These are phyloP conservation scores for Chlorella variabilis DNA, from an alignment of 163 green algal genomes.

Conservation along the genomic window DNA sequence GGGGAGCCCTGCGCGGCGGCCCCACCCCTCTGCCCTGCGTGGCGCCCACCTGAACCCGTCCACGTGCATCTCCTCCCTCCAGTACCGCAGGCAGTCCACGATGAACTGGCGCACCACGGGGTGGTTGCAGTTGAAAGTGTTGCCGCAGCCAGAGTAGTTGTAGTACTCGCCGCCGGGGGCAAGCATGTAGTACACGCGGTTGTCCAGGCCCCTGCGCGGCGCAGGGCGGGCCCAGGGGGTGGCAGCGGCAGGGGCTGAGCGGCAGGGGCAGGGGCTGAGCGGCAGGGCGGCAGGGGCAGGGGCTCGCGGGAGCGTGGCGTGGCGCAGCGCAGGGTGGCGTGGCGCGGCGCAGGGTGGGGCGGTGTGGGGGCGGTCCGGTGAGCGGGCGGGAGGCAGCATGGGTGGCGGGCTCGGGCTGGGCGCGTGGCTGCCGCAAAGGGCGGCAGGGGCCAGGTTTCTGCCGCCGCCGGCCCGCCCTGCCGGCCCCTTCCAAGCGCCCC, in stretches of 20 bases:
- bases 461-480: too few relatives aligned
- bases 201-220: slow-evolving; percentile 82
- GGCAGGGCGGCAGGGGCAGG: too few relatives aligned
- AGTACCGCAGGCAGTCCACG: slow-evolving; percentile 90
- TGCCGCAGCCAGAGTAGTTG: slow-evolving; percentile 97
- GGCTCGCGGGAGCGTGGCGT: too few relatives aligned
- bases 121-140: slow-evolving; percentile 98
- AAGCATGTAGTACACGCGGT: slow-evolving; percentile 96
- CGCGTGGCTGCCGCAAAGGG: too few relatives aligned
- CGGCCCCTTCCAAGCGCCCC: not conserved
- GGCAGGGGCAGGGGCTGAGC: not conserved
- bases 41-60: slow-evolving; percentile 87
- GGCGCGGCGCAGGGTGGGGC: too few relatives aligned
- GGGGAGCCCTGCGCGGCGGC: too few relatives aligned
- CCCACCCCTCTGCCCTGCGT: not conserved
- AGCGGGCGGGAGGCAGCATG: too few relatives aligned
- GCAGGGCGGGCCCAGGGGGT: not conserved
- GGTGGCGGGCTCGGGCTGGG: too few relatives aligned
- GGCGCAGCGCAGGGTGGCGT: too few relatives aligned
- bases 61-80: slow-evolving; percentile 93
- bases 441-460: too few relatives aligned
- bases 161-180: slow-evolving; percentile 94
- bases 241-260: not conserved
- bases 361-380: too few relatives aligned
- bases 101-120: slow-evolving; percentile 87